phyloP scores from a whole-genome alignment of 257 asterid species.

The Cordia subcordata region DNA sequence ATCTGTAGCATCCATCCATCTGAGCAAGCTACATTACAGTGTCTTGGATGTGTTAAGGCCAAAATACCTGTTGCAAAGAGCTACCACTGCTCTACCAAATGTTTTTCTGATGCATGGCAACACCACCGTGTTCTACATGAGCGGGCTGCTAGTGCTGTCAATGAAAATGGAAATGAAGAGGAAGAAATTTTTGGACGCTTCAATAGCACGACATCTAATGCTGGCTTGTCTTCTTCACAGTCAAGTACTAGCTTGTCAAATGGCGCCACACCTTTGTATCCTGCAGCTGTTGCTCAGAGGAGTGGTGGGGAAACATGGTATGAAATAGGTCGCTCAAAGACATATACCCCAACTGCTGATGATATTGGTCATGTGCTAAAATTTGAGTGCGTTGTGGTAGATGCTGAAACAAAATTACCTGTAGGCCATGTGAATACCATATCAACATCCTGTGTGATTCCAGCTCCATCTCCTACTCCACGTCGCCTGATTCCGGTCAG shows the following conservation, averaged over 20 bases:
- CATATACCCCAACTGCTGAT: slow-evolving; percentile 90
- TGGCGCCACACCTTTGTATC: slow-evolving; percentile 57
- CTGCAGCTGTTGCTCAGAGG: slow-evolving; percentile 68
- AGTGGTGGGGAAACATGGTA: slow-evolving; percentile 80
- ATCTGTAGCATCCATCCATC: slow-evolving; percentile 93
- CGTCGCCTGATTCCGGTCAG: slow-evolving; percentile 51
- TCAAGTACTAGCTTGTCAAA: slow-evolving; percentile 56
- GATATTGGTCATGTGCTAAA: slow-evolving; percentile 85
- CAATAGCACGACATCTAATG: slow-evolving; percentile 54
- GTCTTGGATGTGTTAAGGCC: slow-evolving; percentile 87
- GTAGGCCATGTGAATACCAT: slow-evolving; percentile 68
- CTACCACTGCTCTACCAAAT: slow-evolving; percentile 88
- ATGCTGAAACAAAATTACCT: slow-evolving; percentile 54
- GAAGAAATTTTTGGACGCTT: slow-evolving; percentile 82
- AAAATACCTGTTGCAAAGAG: slow-evolving; percentile 78
- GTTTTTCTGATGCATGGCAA: slow-evolving; percentile 91
- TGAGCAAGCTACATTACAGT: slow-evolving; percentile 88
- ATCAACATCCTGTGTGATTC: slow-evolving; percentile 84
- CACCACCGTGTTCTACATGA: slow-evolving; percentile 94
- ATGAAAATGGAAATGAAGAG: slow-evolving; percentile 79
- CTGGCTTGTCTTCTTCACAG: slow-evolving; percentile 43
- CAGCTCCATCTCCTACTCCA: slow-evolving; percentile 90
- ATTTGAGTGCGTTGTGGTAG: slow-evolving; percentile 83
- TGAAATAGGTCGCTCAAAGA: slow-evolving; percentile 78
- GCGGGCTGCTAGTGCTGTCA: slow-evolving; percentile 78